Percentiles rank a stretch among this genome's conserved stretches.
phyloP scores from a whole-genome alignment of 306 rosid species.

The Neltuma alba region DNA sequence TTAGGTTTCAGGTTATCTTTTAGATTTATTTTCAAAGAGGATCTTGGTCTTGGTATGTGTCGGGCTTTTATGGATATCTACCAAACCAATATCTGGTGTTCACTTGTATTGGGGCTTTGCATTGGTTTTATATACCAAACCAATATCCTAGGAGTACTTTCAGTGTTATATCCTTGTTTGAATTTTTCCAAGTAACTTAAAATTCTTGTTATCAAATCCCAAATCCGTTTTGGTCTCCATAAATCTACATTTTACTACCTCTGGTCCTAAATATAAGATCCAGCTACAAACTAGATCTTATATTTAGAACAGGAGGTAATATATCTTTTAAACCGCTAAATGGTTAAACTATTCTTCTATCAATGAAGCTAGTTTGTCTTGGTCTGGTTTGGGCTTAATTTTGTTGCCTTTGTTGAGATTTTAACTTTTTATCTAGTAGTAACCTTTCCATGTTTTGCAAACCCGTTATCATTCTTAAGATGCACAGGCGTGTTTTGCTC shows the following conservation, averaged over 20 bases:
- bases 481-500: neutral
- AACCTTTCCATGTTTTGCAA: neutral
- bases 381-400: neutral
- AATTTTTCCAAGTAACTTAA: neutral
- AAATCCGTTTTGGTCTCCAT: neutral
- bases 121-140: neutral
- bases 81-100: neutral
- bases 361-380: neutral
- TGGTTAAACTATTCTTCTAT: neutral
- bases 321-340: neutral
- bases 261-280: too few relatives aligned
- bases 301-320: too few relatives aligned
- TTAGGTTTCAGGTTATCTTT: neutral
- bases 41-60: neutral
- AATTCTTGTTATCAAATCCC: neutral
- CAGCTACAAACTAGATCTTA: too few relatives aligned
- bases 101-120: neutral
- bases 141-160: neutral
- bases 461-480: conserved; percentile 13
- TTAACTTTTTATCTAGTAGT: neutral
- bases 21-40: too few relatives aligned
- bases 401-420: neutral
- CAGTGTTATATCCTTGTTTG: neutral
- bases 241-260: neutral
- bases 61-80: neutral